These are phyloP conservation scores for Aspergillus neoniger DNA, from an alignment of 2,329 filamentous ascomycete genomes.

Conservation along the genomic window DNA sequence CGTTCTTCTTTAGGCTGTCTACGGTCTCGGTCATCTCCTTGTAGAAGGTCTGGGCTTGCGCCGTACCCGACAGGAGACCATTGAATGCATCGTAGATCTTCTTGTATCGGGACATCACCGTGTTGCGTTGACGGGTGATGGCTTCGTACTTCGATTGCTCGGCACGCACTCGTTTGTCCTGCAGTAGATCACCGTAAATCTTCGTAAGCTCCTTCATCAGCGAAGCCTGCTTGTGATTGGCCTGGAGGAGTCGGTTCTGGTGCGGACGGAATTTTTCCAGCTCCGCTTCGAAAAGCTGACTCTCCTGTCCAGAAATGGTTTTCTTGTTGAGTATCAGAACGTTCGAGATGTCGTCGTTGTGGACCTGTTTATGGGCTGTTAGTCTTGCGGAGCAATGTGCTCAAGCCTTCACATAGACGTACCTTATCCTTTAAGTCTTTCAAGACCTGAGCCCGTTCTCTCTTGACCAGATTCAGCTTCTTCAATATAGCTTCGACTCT, in stretches of 20 bases:
- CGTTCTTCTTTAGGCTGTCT: slow-evolving; percentile 89
- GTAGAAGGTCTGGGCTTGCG: slow-evolving; percentile 90
- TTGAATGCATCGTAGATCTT: slow-evolving; percentile 90
- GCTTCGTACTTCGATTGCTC: slow-evolving; percentile 95
- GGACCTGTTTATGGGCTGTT: slow-evolving; percentile 60
- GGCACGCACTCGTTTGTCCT: slow-evolving; percentile 88
- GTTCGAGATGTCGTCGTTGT: slow-evolving; percentile 95
- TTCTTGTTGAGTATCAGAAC: slow-evolving; percentile 98
- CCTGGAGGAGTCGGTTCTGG: slow-evolving; percentile 86
- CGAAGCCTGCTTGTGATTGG: slow-evolving; percentile 91
- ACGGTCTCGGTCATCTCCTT: slow-evolving; percentile 94
- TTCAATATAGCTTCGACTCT: slow-evolving; percentile 87
- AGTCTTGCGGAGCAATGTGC: neutral
- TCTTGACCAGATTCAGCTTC: slow-evolving; percentile 88
- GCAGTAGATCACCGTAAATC: slow-evolving; percentile 81
- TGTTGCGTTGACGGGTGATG: slow-evolving; percentile 78
- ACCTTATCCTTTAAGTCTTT: slow-evolving; percentile 99
- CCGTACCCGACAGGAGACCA: slow-evolving; percentile 81
- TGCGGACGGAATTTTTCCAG: slow-evolving; percentile 96
- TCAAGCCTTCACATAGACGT: slow-evolving; percentile 26
- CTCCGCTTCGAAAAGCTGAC: slow-evolving; percentile 89
- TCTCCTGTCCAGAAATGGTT: slow-evolving; percentile 87
- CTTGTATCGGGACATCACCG: slow-evolving; percentile 84
- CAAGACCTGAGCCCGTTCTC: slow-evolving; percentile 85
- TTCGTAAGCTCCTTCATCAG: slow-evolving; percentile 92